phyloP scores from a whole-genome alignment of 2,329 filamentous ascomycete species.

The Trichoderma atrobrunneum region DNA sequence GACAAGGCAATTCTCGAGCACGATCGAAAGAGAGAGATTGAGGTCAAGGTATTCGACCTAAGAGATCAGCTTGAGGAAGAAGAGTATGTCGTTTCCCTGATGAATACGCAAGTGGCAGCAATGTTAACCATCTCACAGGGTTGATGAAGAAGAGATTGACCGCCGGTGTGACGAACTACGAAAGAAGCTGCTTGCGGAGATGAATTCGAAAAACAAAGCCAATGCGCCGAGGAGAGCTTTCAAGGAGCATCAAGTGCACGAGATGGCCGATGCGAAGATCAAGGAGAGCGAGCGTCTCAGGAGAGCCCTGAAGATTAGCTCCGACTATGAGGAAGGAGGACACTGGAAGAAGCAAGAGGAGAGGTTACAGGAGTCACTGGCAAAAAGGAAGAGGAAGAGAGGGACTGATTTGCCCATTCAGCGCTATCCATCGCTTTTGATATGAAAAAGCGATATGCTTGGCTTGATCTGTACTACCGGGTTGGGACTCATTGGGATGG shows the following conservation, averaged over 20 bases:
- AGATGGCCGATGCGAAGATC: conserved; percentile 93
- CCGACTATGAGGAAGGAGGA: conserved; percentile 79
- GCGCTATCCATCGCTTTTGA: background rate
- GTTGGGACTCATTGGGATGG: background rate
- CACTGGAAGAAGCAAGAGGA: conserved; percentile 87
- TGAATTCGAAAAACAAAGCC: conserved; percentile 33
- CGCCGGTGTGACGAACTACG: conserved; percentile 46
- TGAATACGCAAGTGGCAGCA: conserved; percentile 17
- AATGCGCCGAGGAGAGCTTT: conserved; percentile 52
- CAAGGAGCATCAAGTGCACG: conserved; percentile 93
- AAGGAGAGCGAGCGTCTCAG: conserved; percentile 88
- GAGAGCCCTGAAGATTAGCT: conserved; percentile 81
- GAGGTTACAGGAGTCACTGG: conserved; percentile 47
- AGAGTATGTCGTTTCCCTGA: conserved; percentile 49
- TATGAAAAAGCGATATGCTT: background rate
- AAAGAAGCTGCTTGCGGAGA: conserved; percentile 40
- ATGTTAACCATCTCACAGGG: conserved; percentile 40
- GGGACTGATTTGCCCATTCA: conserved; percentile 17
- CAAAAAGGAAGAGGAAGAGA: conserved; percentile 37
- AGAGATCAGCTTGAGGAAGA: conserved; percentile 90
- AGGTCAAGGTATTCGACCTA: conserved; percentile 90
- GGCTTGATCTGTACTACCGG: no score
- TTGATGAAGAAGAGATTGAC: conserved; percentile 91
- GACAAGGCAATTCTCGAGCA: conserved; percentile 93
- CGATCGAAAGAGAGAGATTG: conserved; percentile 84